These are phyloP conservation scores for Bromus sterilis DNA, from an alignment of 176 grass and related monocot species.

Conservation along the genomic window DNA sequence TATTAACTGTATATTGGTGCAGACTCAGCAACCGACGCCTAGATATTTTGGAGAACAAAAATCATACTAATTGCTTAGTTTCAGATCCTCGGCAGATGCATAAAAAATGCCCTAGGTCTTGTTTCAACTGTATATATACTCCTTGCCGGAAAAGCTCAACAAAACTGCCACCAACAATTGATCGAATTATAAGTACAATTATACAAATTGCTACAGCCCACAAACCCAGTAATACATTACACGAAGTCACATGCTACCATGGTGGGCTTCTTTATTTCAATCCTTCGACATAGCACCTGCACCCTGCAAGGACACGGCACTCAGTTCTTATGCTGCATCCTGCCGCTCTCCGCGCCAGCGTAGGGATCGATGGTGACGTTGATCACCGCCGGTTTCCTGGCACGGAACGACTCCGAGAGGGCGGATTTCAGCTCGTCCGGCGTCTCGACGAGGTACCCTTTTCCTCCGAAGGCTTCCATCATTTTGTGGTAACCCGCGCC, in stretches of 20 bases:
- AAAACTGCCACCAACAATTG: no score
- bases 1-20: no score
- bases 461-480: conserved; percentile 85
- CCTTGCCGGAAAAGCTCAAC: no score
- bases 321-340: conserved; percentile 98
- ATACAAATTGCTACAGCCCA: neutral
- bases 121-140: no score
- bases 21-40: no score
- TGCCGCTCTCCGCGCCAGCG: conserved; percentile 78
- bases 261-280: no score
- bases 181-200: no score
- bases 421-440: conserved; percentile 71
- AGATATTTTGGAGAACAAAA: no score
- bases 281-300: no score
- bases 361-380: conserved; percentile 85
- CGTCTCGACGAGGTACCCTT: conserved; percentile 58
- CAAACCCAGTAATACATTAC: neutral
- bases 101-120: no score
- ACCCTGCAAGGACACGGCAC: neutral
- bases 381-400: conserved; percentile 66
- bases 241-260: neutral
- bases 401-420: conserved; percentile 60
- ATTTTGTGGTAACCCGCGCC: conserved; percentile 72
- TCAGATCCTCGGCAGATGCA: no score
- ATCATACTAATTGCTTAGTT: no score